Base-by-base conservation (phyloP, 2,329 filamentous ascomycete genomes). In the Aspergillus sojae region DNA sequence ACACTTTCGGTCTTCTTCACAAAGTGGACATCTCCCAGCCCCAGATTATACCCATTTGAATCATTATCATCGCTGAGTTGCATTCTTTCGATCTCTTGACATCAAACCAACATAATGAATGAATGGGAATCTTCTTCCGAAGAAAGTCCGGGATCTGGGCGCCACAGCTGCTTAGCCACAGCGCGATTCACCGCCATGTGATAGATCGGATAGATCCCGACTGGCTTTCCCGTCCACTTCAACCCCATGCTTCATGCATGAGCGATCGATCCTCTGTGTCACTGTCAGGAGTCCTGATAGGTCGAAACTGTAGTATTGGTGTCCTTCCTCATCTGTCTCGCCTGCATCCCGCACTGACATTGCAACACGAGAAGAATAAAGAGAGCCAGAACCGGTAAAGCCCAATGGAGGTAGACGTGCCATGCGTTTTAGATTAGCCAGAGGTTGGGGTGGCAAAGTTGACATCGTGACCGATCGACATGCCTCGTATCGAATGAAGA, bases 121-220 rank as follows among this genome's bases (percentile, higher is more conserved):
- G 10, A 12, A 12, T 11, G 11, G 30, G 30, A 11, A 32, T 32
- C 30, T 32, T 21, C 11, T 11, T 12, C 26, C 54, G 41, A 39
- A 32, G 46, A 41, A 34, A 28, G 16, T 58, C 60, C 46, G 58
- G 48, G 56, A 14, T 9, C 58, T 45, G 62, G 58, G 60, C 58
- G 57, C 62, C 57, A 63, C 63, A 61, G 26, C 14, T 26, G 28
- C 65, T 63, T 5, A 52, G 48, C 48, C 48, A 52, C 48, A 32
- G 23, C 5, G 12, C 26, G 16, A 52, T 72, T 71, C 72, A 74
- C 73, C 72, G 73, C 73, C 63, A 74, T 74, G 64, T 75, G 72
- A 75, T 72, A 68, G 52, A 66, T 74, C 71, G 63, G 64, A 65
- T 62, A 62, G 58, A 62, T 60, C 55, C 52, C 55, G 62, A 56